phyloP scores from a whole-genome alignment of 352 stramenopile species.

The Pythium dissotocum region DNA sequence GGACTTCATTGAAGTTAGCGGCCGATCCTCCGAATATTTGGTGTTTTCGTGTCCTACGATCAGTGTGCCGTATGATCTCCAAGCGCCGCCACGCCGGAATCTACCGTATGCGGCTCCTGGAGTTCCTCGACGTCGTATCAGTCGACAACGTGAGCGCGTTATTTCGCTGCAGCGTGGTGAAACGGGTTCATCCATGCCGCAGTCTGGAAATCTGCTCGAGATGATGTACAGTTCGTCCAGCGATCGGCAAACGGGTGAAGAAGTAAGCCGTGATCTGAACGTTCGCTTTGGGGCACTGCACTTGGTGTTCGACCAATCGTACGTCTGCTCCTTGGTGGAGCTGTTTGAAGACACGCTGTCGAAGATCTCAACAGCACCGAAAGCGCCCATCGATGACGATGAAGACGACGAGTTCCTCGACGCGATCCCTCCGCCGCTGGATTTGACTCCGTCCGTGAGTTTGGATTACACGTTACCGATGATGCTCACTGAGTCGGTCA shows the following conservation, averaged over 20 bases:
- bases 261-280: slow-evolving; percentile 61
- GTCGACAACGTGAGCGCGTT: slow-evolving; percentile 58
- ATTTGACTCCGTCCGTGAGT: slow-evolving; percentile 58
- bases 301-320: slow-evolving; percentile 85
- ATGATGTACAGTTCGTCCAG: slow-evolving; percentile 58
- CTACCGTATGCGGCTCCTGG: slow-evolving; percentile 34
- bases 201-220: slow-evolving; percentile 62
- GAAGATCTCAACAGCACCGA: slow-evolving; percentile 39
- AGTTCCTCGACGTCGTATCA: slow-evolving; percentile 33
- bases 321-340: slow-evolving; percentile 75
- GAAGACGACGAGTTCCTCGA: slow-evolving; percentile 39
- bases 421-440: slow-evolving; percentile 46
- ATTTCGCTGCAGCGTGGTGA: slow-evolving; percentile 53
- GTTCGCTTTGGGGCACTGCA: slow-evolving; percentile 76
- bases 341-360: slow-evolving; percentile 70
- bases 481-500: slow-evolving; percentile 78
- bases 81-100: slow-evolving; percentile 46
- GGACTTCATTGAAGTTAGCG: slow-evolving; percentile 65
- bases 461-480: slow-evolving; percentile 75
- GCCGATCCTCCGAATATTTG: slow-evolving; percentile 68
- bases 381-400: slow-evolving; percentile 22
- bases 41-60: slow-evolving; percentile 82
- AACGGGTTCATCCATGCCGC: slow-evolving; percentile 16
- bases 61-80: slow-evolving; percentile 58
- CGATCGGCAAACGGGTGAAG: slow-evolving; percentile 57